Evolutionary conservation across 495 filamentous ascomycete genomes (phyloP), one percentile per base, ranked within the genome.

Genomic region (Mytilinidion resinicola): DNA sequence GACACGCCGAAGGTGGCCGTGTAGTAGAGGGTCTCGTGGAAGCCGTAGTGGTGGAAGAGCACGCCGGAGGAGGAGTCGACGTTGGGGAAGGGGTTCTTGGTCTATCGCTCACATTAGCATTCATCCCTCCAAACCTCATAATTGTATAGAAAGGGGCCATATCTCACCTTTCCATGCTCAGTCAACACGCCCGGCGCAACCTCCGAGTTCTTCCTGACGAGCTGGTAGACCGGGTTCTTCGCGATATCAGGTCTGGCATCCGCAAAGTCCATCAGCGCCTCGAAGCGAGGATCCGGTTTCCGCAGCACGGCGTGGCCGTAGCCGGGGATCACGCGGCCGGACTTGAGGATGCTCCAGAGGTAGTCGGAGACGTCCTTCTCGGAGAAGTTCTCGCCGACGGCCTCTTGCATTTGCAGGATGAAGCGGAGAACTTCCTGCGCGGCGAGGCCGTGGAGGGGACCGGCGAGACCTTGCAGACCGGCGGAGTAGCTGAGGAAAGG

Each of bases 281-380:
- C 81, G 76, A 96, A 98, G 56, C 93, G 86, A 5, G 93, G 93
- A 68, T 98, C 93, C 19, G 93, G 91, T 78, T 96, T 96, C 71
- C 93, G 88, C 48, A 98, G 84, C 21, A 98, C 95, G 51, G 92
- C 93, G 75, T 98, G 93, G n/a, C 93, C 93, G 74, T 96, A 98
- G 10, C 93, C 93, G 1, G 93, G 93, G 34, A 98, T 85, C 33
- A 98, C 93, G 55, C 90, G 90, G 57, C 95, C 95, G 33, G 90
- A 92, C 66, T 91, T 91, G 57, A 98, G 85, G 1, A 90, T 91
- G 14, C 78, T 77, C 93, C 93, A 98, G 59, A 98, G 85, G 76
- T 96, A 97, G 56, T 83, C 79, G 63, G 85, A 84, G 53, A 98
- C 83, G 65, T 90, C 85, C 37, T 83, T 69, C 62, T 92, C 88